Conservation (phyloP, 331 rosid species). For the Malus hybrid region DNA sequence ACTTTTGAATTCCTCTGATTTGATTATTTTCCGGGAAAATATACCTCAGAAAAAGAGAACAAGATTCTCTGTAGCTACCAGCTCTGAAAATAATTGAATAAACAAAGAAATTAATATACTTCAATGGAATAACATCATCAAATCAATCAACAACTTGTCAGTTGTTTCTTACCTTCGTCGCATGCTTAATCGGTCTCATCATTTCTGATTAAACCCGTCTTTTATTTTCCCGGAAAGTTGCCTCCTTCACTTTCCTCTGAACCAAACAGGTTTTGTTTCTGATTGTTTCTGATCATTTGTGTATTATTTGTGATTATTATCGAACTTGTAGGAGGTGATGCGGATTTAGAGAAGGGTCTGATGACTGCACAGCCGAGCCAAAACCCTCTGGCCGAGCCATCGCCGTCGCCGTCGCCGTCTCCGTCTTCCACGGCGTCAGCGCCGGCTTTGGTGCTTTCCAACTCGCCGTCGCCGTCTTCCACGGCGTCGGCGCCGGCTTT, state of each 20-base stretch:
- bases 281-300: neutral
- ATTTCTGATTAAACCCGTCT: neutral
- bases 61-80: neutral
- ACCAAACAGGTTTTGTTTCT: slow-evolving; percentile 2
- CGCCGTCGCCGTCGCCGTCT: slow-evolving; percentile 33
- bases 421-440: slow-evolving; percentile 54
- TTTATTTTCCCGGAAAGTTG: neutral
- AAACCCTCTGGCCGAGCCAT: slow-evolving; percentile 31
- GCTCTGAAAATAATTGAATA: neutral
- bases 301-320: neutral
- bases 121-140: neutral
- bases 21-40: neutral
- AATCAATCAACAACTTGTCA: neutral
- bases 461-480: slow-evolving; percentile 59
- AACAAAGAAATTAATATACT: neutral
- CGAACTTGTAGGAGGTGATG: slow-evolving; percentile 33
- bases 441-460: slow-evolving; percentile 87
- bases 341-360: slow-evolving; percentile 32
- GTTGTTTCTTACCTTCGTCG: neutral
- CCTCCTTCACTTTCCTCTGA: neutral
- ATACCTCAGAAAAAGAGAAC: neutral
- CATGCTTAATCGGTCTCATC: neutral
- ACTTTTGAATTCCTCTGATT: neutral
- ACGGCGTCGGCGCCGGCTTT: slow-evolving; percentile 75
- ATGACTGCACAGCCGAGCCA: slow-evolving; percentile 25